Conservation (phyloP, 2,329 filamentous ascomycete genomes). For the Colletotrichum limetticola region DNA sequence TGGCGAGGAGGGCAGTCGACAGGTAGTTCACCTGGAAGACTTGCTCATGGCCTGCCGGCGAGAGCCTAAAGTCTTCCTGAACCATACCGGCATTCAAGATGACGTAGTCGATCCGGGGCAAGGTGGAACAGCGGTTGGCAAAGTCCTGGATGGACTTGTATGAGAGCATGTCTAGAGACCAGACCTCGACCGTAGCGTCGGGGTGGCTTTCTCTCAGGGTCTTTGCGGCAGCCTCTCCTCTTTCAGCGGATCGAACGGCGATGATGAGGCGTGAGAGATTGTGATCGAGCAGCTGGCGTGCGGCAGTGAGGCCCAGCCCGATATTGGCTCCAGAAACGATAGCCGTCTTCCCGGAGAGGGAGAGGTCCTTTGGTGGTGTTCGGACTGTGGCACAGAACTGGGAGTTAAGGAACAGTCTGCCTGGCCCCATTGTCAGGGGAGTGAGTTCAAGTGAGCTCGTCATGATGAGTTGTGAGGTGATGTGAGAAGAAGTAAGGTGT, state of each 20-base stretch:
- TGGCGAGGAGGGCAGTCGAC: conserved; percentile 57
- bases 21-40: conserved; percentile 64
- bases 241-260: conserved; percentile 54
- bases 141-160: conserved; percentile 53
- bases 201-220: conserved; percentile 44
- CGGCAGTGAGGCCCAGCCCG: conserved; percentile 59
- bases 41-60: conserved; percentile 50
- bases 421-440: not conserved
- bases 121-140: conserved; percentile 41
- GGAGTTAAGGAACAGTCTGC: conserved; percentile 39
- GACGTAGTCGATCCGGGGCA: conserved; percentile 51
- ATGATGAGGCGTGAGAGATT: conserved; percentile 55
- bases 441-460: conserved; percentile 17
- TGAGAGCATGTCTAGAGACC: conserved; percentile 51
- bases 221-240: conserved; percentile 53
- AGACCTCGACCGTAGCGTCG: conserved; percentile 51
- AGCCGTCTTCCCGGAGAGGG: conserved; percentile 50
- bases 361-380: conserved; percentile 36
- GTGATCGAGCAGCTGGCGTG: conserved; percentile 50
- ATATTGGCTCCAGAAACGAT: conserved; percentile 62
- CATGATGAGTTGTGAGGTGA: conserved; percentile 1
- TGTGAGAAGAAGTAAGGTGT: not conserved
- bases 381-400: conserved; percentile 40
- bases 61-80: conserved; percentile 37
- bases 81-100: conserved; percentile 48